Conservation (phyloP, 306 rosid genomes). For the Crataegus laevigata region DNA sequence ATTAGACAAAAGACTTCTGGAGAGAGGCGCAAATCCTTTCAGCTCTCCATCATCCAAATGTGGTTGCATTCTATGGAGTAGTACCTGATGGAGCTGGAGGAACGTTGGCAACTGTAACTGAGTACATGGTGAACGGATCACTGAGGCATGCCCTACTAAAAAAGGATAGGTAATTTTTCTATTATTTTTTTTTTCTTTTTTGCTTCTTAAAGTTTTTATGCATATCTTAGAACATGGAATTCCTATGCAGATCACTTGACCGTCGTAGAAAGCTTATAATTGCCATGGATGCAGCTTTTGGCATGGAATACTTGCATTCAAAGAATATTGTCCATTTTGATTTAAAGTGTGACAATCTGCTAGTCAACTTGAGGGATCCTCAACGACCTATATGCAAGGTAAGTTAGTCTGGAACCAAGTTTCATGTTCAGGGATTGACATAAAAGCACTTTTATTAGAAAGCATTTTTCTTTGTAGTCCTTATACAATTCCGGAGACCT, state of each 20-base stretch:
- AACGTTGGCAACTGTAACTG: constrained; percentile 23
- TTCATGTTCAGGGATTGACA: not conserved
- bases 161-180: constrained; percentile 21
- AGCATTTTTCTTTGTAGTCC: not conserved
- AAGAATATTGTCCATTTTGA: constrained; percentile 32
- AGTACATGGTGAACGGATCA: constrained; percentile 27
- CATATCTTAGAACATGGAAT: constrained; percentile 1
- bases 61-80: constrained; percentile 28
- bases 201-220: constrained; percentile 8
- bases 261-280: constrained; percentile 21
- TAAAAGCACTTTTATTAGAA: not conserved
- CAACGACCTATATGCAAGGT: constrained; percentile 35
- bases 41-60: constrained; percentile 31
- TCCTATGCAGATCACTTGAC: constrained; percentile 20
- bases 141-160: constrained; percentile 24
- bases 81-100: constrained; percentile 31
- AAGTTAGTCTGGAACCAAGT: not conserved
- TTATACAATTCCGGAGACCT: not conserved
- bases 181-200: not conserved
- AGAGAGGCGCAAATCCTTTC: constrained; percentile 32
- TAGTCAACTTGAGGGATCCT: constrained; percentile 31
- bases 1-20: constrained; percentile 28
- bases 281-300: constrained; percentile 33
- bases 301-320: constrained; percentile 29
- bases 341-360: constrained; percentile 29